These are phyloP conservation scores for Sporothrix sp. DNA, from an alignment of 2,329 filamentous ascomycete species.

Conservation along the genomic window DNA sequence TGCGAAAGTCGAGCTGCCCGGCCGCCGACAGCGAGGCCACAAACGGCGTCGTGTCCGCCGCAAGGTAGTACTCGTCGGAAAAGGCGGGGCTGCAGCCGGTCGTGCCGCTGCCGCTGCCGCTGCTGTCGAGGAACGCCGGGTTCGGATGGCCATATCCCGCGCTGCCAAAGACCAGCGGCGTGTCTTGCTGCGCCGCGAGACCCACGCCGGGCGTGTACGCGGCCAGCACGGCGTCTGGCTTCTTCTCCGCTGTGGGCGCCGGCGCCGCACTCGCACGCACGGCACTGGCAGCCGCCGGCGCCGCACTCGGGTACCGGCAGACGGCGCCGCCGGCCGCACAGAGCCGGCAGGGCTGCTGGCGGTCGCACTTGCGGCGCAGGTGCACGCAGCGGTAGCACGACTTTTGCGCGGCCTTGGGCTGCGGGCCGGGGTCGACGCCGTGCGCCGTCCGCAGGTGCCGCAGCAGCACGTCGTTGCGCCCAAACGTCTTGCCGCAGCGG, in stretches of 20 bases:
- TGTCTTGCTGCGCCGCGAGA: background rate
- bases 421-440: conserved; percentile 15
- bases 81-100: conserved; percentile 7
- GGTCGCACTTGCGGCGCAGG: conserved; percentile 22
- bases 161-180: too few species aligned
- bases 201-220: too few species aligned
- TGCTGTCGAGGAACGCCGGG: background rate
- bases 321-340: conserved; percentile 16
- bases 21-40: conserved; percentile 10
- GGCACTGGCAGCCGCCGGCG: too few species aligned
- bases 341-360: conserved; percentile 19
- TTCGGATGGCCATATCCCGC: too few species aligned
- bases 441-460: conserved; percentile 23
- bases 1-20: conserved; percentile 14
- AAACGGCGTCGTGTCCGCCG: conserved; percentile 8
- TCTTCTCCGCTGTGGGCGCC: background rate
- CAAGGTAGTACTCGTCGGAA: conserved; percentile 11
- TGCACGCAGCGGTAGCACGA: conserved; percentile 24
- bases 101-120: background rate
- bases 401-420: conserved; percentile 17
- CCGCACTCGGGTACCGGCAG: conserved; percentile 17
- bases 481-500: conserved; percentile 19
- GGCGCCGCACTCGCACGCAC: background rate
- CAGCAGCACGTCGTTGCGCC: conserved; percentile 23
- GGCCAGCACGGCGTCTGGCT: background rate